phyloP scores from a whole-genome alignment of 495 filamentous ascomycete species.

The Lasiosphaeria hispida region DNA sequence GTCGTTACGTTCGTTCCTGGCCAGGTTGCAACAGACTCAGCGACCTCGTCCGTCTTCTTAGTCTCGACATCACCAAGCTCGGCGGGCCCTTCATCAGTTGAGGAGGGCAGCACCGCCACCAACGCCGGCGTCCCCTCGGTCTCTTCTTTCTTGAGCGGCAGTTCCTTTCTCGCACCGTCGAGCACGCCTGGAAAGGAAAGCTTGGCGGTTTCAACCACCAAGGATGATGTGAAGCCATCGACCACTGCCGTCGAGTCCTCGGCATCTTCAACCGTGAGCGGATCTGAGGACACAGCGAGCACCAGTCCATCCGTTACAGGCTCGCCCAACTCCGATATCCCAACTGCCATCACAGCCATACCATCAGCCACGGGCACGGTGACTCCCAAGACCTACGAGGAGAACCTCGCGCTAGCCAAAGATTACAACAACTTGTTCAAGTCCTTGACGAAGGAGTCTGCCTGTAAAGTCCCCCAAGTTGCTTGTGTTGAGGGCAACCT shows the following conservation, averaged over 20 bases:
- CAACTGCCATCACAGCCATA: constrained; percentile 35
- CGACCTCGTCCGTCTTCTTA: background rate
- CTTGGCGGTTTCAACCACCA: background rate
- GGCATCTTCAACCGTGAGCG: background rate
- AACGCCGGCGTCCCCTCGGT: background rate
- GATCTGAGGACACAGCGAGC: background rate
- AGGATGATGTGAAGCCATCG: background rate
- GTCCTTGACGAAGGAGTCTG: constrained; percentile 35
- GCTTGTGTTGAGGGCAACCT: constrained; percentile 42
- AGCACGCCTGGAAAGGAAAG: background rate
- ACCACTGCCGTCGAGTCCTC: background rate
- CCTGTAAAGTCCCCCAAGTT: constrained; percentile 42
- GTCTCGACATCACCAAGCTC: background rate
- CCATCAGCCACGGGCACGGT: constrained; percentile 36
- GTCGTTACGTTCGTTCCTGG: constrained; percentile 11
- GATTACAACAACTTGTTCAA: constrained; percentile 38
- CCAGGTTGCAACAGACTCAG: background rate
- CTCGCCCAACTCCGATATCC: constrained; percentile 29
- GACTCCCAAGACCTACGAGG: constrained; percentile 30
- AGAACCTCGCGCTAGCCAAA: constrained; percentile 38
- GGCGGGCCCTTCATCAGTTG: too few species aligned
- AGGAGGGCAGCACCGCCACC: too few species aligned
- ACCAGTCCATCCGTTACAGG: constrained; percentile 21
- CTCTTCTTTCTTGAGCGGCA: background rate
- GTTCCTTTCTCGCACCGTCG: background rate